Conservation (phyloP, 2,329 filamentous ascomycete species). For the Aspergillus quadrilineatus region DNA sequence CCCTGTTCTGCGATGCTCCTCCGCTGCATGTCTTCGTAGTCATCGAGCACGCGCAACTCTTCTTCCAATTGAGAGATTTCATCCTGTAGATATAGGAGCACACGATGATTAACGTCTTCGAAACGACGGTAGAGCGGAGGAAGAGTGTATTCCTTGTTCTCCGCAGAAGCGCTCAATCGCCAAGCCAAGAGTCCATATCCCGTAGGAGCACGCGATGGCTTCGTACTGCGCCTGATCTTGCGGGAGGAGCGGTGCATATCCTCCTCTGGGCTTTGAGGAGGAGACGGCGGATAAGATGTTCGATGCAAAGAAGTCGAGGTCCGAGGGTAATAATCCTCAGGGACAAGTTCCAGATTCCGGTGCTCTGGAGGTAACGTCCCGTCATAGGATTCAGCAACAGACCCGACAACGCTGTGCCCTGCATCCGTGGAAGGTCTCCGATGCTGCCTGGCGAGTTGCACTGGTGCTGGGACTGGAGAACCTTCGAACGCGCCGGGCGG, state of each 20-base stretch:
- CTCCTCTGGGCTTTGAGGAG: constrained; percentile 35
- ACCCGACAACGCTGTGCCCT: constrained; percentile 17
- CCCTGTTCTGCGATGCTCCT: constrained; percentile 33
- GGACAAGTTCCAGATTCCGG: constrained; percentile 33
- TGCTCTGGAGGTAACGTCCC: constrained; percentile 24
- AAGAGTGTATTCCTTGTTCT: constrained; percentile 29
- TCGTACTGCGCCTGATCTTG: constrained; percentile 25
- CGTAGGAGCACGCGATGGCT: constrained; percentile 24
- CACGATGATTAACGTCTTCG: constrained; percentile 74
- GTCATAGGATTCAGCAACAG: constrained; percentile 15
- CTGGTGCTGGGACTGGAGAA: constrained; percentile 26
- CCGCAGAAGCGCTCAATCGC: constrained; percentile 30
- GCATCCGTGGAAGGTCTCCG: constrained; percentile 25
- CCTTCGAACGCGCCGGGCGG: constrained; percentile 27
- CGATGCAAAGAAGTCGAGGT: constrained; percentile 22
- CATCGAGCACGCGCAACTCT: constrained; percentile 69
- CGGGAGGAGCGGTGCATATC: constrained; percentile 22
- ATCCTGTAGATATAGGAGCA: constrained; percentile 81
- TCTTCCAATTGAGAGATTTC: constrained; percentile 80
- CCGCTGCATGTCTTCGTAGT: constrained; percentile 48
- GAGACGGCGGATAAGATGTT: constrained; percentile 32
- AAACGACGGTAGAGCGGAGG: constrained; percentile 79
- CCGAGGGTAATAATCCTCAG: constrained; percentile 35
- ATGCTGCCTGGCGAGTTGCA: constrained; percentile 29
- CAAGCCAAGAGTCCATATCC: constrained; percentile 39